Evolutionary conservation across 305 asterid genomes (phyloP), one percentile per base, ranked within the genome.

Genomic region (Plantago lanceolata): DNA sequence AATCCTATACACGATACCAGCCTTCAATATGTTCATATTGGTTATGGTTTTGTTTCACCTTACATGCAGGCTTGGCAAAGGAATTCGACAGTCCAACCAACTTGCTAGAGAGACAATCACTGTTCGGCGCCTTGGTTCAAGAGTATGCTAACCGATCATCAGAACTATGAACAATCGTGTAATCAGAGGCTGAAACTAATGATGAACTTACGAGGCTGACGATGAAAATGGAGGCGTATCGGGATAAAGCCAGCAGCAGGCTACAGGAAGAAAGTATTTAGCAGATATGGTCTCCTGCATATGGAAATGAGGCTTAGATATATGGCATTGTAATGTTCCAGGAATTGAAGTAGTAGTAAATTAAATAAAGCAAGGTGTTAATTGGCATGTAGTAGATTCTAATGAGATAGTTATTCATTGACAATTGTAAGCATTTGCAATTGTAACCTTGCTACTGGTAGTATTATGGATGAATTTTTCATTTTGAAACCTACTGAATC

Each of bases 91-190:
- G 19, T 7, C 98, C 98, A 28, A 57, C 82, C 2, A 73, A 19
- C 37, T 81, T 91, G 78, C 88, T 91, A 4, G 96, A 82, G 73
- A 79, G 90, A 76, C 82, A 66, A 2, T 89, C 98, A n/a, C 78
- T 89, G 26, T 91, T 91, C 29, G 96, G 85, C 8, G 95, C 98
- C n/a, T 62, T 91, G 78, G 98, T 91, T 61, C 87, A 86, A 66
- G 98, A 91, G 75, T 91, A 89, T 37, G 83, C 96, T 19, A 86
- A 86, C 69, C 76, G 96, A 44, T 82, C 96, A n/a, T 28, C 96
- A 0, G 91, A 82, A 51, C 78, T 91, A 40, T 91, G 78, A 80
- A 13, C 59, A 37, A 54, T 40, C 45, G n/a, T 24, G 20, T 19
- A 48, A 40, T 17, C 19, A 35, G 16, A 21, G 4, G 37, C n/a